Evolutionary conservation across 164 flowering plant species (phyloP).

Genomic region (Saururus chinensis): DNA sequence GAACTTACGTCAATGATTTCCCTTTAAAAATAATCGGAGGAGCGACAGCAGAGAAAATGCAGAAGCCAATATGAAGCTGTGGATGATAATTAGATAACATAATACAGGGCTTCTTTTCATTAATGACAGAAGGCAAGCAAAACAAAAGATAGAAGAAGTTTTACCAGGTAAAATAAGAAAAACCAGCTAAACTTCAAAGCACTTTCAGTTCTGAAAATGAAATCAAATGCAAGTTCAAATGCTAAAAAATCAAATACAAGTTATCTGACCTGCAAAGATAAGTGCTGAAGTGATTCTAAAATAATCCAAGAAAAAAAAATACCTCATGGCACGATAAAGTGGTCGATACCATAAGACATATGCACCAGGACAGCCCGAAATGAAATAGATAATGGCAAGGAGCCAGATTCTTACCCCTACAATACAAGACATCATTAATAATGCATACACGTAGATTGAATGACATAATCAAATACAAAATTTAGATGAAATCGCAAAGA

Average conservation of each 20-base stretch:
- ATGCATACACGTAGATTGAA: not conserved
- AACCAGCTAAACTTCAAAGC: constrained; percentile 87
- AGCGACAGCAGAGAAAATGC: constrained; percentile 78
- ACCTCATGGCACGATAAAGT: constrained; percentile 96
- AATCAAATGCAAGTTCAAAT: not conserved
- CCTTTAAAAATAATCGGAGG: constrained; percentile 88
- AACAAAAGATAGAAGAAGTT: not conserved
- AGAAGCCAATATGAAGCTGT: constrained; percentile 83
- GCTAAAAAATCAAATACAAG: not conserved
- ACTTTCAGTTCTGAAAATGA: constrained; percentile 72
- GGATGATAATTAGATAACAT: constrained; percentile 4
- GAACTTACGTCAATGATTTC: constrained; percentile 80
- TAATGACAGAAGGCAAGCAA: not conserved
- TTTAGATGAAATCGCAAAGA: not conserved
- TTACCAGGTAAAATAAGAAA: constrained; percentile 65
- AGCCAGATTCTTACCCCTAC: constrained; percentile 84
- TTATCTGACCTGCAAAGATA: not conserved
- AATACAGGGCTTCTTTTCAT: constrained; percentile 1
- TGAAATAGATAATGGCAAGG: constrained; percentile 88
- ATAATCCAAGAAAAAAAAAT: constrained; percentile 5
- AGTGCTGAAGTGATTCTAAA: not conserved
- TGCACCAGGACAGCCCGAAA: constrained; percentile 91
- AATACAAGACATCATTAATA: constrained; percentile 2
- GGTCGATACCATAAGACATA: constrained; percentile 98
- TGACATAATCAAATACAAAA: not conserved